Evolutionary conservation across 192 early-diverging fungal genomes (phyloP).

Genomic region (Coemansia reversa): DNA sequence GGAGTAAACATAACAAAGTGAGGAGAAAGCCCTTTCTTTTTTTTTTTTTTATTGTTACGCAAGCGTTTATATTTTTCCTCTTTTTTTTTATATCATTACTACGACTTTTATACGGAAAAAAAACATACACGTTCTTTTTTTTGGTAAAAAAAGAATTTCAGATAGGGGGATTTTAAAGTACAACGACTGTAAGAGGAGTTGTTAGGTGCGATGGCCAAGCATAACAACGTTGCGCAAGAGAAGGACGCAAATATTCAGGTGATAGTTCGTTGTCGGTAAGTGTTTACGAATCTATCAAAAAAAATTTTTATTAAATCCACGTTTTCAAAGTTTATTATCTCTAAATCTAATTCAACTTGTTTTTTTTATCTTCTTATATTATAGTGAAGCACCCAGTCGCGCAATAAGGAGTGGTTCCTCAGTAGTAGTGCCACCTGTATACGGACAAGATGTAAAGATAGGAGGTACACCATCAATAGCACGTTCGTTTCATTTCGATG

Average conservation of each 20-base stretch:
- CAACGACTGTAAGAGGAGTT: too few species aligned
- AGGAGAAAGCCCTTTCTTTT: background rate
- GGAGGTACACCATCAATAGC: slow-evolving; percentile 48
- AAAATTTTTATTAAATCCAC: too few species aligned
- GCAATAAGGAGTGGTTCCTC: slow-evolving; percentile 24
- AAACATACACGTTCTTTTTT: slow-evolving; percentile 10
- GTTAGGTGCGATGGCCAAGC: slow-evolving; percentile 15
- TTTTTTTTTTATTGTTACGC: slow-evolving; percentile 9
- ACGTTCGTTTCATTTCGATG: slow-evolving; percentile 86
- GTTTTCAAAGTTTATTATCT: too few species aligned
- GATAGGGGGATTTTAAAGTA: too few species aligned
- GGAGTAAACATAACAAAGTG: background rate
- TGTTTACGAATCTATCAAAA: background rate
- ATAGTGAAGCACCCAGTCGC: slow-evolving; percentile 24
- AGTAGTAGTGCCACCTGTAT: slow-evolving; percentile 56
- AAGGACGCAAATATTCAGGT: slow-evolving; percentile 83
- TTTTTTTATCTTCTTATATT: background rate
- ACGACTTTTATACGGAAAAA: slow-evolving; percentile 3
- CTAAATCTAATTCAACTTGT: background rate
- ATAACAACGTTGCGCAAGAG: slow-evolving; percentile 16
- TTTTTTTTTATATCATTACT: background rate
- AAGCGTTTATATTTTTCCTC: slow-evolving; percentile 15
- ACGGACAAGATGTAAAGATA: slow-evolving; percentile 63
- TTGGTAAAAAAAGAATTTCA: too few species aligned
- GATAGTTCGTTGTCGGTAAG: slow-evolving; percentile 73